Evolutionary conservation across 2,329 filamentous ascomycete genomes (phyloP), one percentile per base, ranked within the genome.

Genomic region (Setomelanomma holmii): DNA sequence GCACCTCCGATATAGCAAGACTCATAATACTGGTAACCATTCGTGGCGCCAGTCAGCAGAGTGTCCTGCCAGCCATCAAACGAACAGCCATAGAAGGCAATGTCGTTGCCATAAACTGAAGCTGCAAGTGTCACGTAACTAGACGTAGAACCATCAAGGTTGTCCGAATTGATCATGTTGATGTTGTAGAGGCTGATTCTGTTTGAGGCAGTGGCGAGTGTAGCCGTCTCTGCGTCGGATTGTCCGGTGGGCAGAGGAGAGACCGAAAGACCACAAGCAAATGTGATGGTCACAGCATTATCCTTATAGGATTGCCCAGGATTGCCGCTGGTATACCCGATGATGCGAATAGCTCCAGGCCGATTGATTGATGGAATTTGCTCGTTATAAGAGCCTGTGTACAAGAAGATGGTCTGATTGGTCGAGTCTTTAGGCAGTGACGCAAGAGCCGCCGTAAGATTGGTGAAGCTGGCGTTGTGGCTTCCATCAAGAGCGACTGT

Each of bases 101-200:
- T 80, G 27, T 79, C 65, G 24, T 69, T 75, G 16, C 72, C 79
- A 38, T 80, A 79, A 4, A 83, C 80, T 14, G 77, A 78, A 11
- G 84, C 58, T 1, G 83, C 82, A 40, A 84, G 73, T 3, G 79
- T 81, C 56, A 83, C 80, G 41, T 66, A 66, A 16, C 45, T 55
- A 4, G 73, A 71, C 20, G 78, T 76, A 30, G 74, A 45, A 11
- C 80, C 81, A 51, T 78, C 70, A n/a, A 67, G 66, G 30, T 66
- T 67, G 19, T 64, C 61, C 1, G 53, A 57, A 27, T 66, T 66
- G 42, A 66, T 56, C 51, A 84, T 76, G 61, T 85, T 83, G 61
- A 88, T 75, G 53, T 87, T 87, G 73, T 87, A 88, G 21, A 86
- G 69, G 59, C 79, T 81, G 53, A 86, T 80, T 51, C 81, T 77